Conservation (phyloP, 129 eudicot genomes). For the Rutidosis leptorrhynchoides region DNA sequence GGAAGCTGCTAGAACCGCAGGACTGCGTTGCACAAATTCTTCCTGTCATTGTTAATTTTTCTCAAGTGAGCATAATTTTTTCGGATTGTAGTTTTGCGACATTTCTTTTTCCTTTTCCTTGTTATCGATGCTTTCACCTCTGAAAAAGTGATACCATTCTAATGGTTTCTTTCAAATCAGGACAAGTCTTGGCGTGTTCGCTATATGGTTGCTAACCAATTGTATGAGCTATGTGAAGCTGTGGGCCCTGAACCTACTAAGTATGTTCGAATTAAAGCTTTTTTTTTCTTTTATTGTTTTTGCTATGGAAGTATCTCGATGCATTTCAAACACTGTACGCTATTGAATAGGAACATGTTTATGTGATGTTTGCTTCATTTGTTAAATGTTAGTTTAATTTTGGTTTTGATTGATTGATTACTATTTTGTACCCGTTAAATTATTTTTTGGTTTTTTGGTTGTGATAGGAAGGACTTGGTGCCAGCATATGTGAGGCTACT, state of each 20-base stretch:
- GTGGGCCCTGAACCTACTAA: slow-evolving; percentile 99
- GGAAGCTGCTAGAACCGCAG: slow-evolving; percentile 89
- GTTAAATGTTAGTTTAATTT: slow-evolving; percentile 1
- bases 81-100: not conserved
- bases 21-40: slow-evolving; percentile 97
- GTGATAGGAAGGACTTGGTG: slow-evolving; percentile 82
- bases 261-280: slow-evolving; percentile 33
- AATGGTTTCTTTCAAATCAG: slow-evolving; percentile 42
- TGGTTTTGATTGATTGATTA: not conserved
- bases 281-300: not conserved
- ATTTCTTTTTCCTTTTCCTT: not conserved
- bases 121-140: too few species aligned
- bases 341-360: too few species aligned
- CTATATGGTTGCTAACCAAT: slow-evolving; percentile 98
- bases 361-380: slow-evolving; percentile 11
- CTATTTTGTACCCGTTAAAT: slow-evolving; percentile 10
- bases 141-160: too few species aligned
- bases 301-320: slow-evolving; percentile 1
- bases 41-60: slow-evolving; percentile 93
- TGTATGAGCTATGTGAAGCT: slow-evolving; percentile 98
- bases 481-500: slow-evolving; percentile 98
- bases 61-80: slow-evolving; percentile 88
- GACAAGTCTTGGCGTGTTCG: slow-evolving; percentile 99
- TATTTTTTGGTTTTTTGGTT: slow-evolving; percentile 9
- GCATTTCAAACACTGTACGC: not conserved